These are phyloP conservation scores for Gaeumannomyces sp. DNA, from an alignment of 2,329 filamentous ascomycete species.

Conservation along the genomic window DNA sequence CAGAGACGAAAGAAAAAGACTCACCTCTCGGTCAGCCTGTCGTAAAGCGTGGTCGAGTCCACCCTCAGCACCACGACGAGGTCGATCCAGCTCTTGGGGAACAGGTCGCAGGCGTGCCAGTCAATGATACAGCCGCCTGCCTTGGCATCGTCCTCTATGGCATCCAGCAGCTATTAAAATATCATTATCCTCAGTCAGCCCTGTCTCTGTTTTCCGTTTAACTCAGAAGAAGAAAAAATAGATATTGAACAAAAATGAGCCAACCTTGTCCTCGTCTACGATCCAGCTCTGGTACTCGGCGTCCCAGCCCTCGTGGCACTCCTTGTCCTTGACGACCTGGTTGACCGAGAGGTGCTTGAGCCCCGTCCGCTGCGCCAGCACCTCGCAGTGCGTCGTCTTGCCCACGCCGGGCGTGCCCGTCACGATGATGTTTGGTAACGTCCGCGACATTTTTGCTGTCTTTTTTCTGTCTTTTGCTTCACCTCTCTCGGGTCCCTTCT, in stretches of 20 bases:
- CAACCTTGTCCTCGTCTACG: conserved; percentile 91
- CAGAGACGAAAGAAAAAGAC: conserved; percentile 13
- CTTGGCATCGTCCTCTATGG: conserved; percentile 75
- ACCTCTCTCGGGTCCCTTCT: background rate
- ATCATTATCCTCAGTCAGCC: conserved; percentile 15
- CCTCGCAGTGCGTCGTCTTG: conserved; percentile 88
- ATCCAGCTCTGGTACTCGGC: conserved; percentile 83
- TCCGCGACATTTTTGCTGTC: conserved; percentile 33
- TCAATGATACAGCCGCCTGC: conserved; percentile 85
- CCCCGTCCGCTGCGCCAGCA: conserved; percentile 67
- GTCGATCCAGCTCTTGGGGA: conserved; percentile 90
- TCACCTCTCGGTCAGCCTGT: conserved; percentile 70
- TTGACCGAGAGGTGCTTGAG: conserved; percentile 84
- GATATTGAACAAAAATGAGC: no score
- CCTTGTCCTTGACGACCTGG: conserved; percentile 80
- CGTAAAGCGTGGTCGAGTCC: conserved; percentile 74
- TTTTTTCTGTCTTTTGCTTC: background rate
- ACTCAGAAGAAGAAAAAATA: conserved; percentile 7
- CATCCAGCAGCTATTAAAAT: conserved; percentile 64
- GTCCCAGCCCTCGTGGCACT: conserved; percentile 82
- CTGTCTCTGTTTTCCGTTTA: background rate
- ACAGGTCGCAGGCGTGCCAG: conserved; percentile 96
- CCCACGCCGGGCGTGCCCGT: conserved; percentile 94
- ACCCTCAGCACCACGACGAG: conserved; percentile 86
- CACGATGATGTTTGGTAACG: conserved; percentile 80